These are phyloP conservation scores for Diaporthe sp. DNA, from an alignment of 2,329 filamentous ascomycete species.

Conservation along the genomic window DNA sequence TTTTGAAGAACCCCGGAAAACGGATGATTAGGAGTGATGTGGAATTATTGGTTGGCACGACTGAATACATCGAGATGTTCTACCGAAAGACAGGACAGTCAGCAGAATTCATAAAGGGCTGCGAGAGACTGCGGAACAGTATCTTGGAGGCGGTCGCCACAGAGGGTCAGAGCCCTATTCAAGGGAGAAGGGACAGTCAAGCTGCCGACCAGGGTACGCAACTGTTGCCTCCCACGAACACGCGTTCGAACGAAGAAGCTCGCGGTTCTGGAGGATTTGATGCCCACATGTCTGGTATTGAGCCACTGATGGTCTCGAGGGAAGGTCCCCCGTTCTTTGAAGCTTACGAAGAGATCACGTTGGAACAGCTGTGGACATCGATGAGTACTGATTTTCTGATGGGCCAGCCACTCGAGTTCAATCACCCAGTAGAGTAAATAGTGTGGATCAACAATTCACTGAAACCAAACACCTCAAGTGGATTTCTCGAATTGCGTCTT, in stretches of 20 bases:
- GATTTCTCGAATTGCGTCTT: neutral
- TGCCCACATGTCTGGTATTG: slow-evolving; percentile 7
- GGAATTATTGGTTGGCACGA: slow-evolving; percentile 1
- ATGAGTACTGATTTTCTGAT: slow-evolving; percentile 19
- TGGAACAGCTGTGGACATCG: slow-evolving; percentile 17
- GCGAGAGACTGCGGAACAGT: slow-evolving; percentile 1
- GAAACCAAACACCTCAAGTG: neutral
- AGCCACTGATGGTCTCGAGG: neutral
- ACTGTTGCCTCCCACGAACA: neutral
- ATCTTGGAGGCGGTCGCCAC: slow-evolving; percentile 1
- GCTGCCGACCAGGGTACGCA: neutral
- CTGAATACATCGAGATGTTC: slow-evolving; percentile 10
- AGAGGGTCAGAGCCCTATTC: neutral
- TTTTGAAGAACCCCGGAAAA: slow-evolving; percentile 4
- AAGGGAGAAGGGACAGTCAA: neutral
- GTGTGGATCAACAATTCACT: neutral
- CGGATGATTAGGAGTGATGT: slow-evolving; percentile 9
- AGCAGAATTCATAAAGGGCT: slow-evolving; percentile 6
- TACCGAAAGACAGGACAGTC: slow-evolving; percentile 4
- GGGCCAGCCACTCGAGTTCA: slow-evolving; percentile 7
- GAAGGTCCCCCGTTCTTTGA: neutral
- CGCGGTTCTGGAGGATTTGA: neutral
- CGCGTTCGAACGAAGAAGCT: neutral
- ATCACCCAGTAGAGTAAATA: neutral
- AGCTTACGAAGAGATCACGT: slow-evolving; percentile 2